Evolutionary conservation across 2,329 filamentous ascomycete species (phyloP).

Genomic region (Madurella mycetomatis): DNA sequence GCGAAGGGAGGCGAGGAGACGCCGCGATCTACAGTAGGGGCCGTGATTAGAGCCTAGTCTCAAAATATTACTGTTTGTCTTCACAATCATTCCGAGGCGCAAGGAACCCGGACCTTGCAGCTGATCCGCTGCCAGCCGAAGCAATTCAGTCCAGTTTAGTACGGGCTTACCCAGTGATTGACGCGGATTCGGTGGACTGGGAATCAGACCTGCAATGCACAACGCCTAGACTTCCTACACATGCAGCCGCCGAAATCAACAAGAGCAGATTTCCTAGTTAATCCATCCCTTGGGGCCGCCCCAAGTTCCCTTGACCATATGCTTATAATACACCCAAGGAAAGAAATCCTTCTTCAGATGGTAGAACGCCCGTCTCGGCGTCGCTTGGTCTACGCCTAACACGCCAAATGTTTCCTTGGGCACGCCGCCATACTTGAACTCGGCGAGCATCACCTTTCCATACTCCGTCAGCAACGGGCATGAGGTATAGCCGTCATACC

Average conservation of each 20-base stretch:
- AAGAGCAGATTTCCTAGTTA: slow-evolving; percentile 1
- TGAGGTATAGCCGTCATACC: slow-evolving; percentile 43
- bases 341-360: slow-evolving; percentile 45
- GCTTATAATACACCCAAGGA: slow-evolving; percentile 31
- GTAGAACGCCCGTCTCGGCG: slow-evolving; percentile 37
- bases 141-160: too few species aligned
- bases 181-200: too few species aligned
- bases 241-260: background rate
- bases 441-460: slow-evolving; percentile 42
- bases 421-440: slow-evolving; percentile 45
- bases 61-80: too few species aligned
- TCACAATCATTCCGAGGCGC: too few species aligned
- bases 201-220: too few species aligned
- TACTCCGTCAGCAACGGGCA: slow-evolving; percentile 44
- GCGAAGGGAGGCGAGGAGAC: too few species aligned
- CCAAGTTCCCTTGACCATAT: slow-evolving; percentile 32
- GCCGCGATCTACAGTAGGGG: too few species aligned
- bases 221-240: too few species aligned
- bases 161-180: too few species aligned
- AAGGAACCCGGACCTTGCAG: too few species aligned
- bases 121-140: too few species aligned
- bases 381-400: slow-evolving; percentile 34
- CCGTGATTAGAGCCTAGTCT: too few species aligned
- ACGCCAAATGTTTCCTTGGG: slow-evolving; percentile 42
- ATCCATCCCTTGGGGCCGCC: slow-evolving; percentile 28